Evolutionary conservation across 2,329 filamentous ascomycete genomes (phyloP), one percentile per base, ranked within the genome.

Genomic region (Xylariaceae sp.): DNA sequence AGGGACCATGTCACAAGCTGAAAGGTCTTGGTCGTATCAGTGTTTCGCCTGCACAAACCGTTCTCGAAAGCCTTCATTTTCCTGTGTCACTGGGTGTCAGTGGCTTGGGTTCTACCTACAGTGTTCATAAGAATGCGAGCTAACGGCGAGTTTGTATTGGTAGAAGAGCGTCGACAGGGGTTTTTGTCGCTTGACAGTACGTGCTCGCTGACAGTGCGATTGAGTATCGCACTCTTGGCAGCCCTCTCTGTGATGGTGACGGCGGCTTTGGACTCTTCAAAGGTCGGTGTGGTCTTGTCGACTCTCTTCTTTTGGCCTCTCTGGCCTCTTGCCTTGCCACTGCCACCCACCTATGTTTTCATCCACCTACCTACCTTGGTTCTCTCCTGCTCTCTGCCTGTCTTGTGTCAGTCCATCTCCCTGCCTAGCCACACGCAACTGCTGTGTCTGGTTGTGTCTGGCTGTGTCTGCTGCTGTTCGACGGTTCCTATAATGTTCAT

Each of bases 221-320:
- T 65, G 65, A 64, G 56, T 64, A 62, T 59, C 57, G 54, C 59
- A 58, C 57, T 62, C 66, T 67, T 69, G 68, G 68, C 66, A 65
- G 59, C 59, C 55, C 56, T 39, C 60, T 61, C 58, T 63, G 62
- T 63, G 63, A 66, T 69, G 67, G 69, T 71, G 67, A 67, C 67
- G 69, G 67, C 65, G 67, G 66, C 55, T 54, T 52, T 54, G 53
- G 58, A 64, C 61, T 68, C 62, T 62, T 60, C 67, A 67, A 69
- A 71, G 69, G 69, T 70, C 66, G 68, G 69, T 71, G 66, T 68
- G 66, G 64, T 68, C 59, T 63, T 53, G 50, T 59, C 51, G 57
- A 52, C 53, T 60, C 37, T 53, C 49, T 58, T 56, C 60, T 59
- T 30, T 30, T 30, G 23, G 11, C 37, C 37, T 42, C 11, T 13